phyloP scores from a whole-genome alignment of 495 filamentous ascomycete genomes.

The Tuber calosporum region DNA sequence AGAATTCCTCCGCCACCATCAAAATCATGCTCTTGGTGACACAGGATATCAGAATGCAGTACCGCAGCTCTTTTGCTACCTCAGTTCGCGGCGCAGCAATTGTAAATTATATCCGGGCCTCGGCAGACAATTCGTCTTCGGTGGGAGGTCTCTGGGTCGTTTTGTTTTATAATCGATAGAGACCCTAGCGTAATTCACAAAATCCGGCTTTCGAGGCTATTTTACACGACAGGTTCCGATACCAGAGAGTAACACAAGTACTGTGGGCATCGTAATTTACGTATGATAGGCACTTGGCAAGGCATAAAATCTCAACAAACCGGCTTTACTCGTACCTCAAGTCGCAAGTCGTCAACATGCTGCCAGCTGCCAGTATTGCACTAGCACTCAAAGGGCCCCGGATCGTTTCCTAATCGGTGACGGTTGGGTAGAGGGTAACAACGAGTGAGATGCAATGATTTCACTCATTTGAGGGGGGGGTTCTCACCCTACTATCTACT shows the following conservation, averaged over 20 bases:
- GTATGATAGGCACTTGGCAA: not conserved
- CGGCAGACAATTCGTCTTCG: not conserved
- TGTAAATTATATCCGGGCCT: not conserved
- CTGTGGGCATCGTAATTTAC: not conserved
- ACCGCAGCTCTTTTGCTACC: not conserved
- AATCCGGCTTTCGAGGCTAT: not conserved
- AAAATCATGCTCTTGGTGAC: not conserved
- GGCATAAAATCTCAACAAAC: not conserved
- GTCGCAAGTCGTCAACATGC: not conserved
- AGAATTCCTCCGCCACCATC: not conserved
- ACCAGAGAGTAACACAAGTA: not conserved
- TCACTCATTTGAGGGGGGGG: not conserved
- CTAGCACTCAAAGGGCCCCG: not conserved
- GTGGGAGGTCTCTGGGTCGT: not conserved
- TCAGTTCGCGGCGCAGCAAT: not conserved
- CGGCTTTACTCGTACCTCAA: not conserved
- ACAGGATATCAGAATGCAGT: not conserved
- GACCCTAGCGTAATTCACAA: not conserved
- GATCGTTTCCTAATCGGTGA: not conserved
- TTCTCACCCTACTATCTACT: not conserved
- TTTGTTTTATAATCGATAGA: not conserved
- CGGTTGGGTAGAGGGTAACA: not conserved
- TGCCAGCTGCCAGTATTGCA: not conserved
- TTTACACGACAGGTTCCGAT: not conserved
- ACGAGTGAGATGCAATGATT: not conserved